phyloP scores from a whole-genome alignment of 2,329 filamentous ascomycete genomes.

The Ceratocystis destructans region DNA sequence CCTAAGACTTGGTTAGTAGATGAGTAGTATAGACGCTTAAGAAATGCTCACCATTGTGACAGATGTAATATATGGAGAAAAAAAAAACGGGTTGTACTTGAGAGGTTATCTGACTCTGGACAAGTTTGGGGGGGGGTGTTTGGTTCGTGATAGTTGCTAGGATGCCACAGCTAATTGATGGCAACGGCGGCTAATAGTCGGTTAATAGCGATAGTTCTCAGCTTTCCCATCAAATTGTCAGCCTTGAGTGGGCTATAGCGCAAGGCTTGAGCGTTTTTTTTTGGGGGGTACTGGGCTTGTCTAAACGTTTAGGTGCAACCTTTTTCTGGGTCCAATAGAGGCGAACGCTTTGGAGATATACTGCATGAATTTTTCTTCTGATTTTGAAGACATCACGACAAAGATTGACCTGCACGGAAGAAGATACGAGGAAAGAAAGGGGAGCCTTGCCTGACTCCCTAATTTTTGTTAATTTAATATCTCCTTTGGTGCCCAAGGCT shows the following conservation, averaged over 20 bases:
- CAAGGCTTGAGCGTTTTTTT: constrained; percentile 10
- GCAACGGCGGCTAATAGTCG: constrained; percentile 10
- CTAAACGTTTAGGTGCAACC: too few relatives aligned
- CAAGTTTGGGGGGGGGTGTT: too few relatives aligned
- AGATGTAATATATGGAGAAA: not conserved
- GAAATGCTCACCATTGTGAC: not conserved
- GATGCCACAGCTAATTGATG: constrained; percentile 4
- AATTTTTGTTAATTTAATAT: constrained; percentile 4
- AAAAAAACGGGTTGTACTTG: not conserved
- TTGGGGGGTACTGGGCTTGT: not conserved
- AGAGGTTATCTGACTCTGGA: not conserved
- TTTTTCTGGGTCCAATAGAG: constrained; percentile 6
- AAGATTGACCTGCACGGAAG: not conserved
- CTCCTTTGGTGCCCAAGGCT: not conserved
- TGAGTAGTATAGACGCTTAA: not conserved
- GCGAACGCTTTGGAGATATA: not conserved
- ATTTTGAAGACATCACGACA: constrained; percentile 6
- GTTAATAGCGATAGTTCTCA: not conserved
- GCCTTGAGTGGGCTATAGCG: constrained; percentile 12
- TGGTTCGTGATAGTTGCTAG: not conserved
- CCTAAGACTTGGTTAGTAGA: not conserved
- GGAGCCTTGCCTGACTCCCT: not conserved
- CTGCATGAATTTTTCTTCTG: not conserved
- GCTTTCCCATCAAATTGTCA: not conserved
- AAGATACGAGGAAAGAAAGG: not conserved